A percentile compares a stretch with the other conserved stretches of the same genome.
Evolutionary conservation across 164 flowering plant species (phyloP).

Genomic region (Liquidambar formosana): DNA sequence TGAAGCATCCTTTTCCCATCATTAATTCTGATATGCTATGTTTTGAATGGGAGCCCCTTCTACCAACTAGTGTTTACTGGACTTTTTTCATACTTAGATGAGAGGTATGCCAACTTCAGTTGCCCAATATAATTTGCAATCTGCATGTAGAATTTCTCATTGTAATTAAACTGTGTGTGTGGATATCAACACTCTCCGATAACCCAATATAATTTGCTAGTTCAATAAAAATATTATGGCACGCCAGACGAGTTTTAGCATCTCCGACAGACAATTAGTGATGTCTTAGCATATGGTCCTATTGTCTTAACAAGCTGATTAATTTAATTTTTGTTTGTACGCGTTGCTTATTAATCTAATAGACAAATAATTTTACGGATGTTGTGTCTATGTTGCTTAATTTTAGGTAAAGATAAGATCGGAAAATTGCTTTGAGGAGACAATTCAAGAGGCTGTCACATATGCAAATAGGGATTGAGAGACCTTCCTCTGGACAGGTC

Average conservation of each 20-base stretch:
- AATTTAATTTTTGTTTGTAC: neutral
- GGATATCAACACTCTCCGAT: neutral
- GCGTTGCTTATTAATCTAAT: neutral
- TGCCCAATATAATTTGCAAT: no score
- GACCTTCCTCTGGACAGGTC: no score
- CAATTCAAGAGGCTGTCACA: no score
- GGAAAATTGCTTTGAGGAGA: no score
- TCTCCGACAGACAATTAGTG: neutral
- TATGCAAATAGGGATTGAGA: no score
- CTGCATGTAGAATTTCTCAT: no score
- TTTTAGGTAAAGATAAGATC: neutral
- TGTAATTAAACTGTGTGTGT: neutral
- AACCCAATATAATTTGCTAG: neutral
- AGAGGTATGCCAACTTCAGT: no score
- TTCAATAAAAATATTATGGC: neutral
- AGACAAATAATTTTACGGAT: neutral
- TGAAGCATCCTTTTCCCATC: no score
- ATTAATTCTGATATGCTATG: no score
- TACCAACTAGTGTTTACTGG: no score
- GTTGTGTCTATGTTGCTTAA: neutral
- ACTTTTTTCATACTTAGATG: no score
- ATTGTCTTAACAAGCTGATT: neutral
- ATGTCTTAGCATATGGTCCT: slow-evolving; percentile 1
- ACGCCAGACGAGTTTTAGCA: neutral
- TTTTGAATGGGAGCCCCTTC: no score